Evolutionary conservation across 2,329 filamentous ascomycete species (phyloP).

Genomic region (Nothomitra cinnamomea): DNA sequence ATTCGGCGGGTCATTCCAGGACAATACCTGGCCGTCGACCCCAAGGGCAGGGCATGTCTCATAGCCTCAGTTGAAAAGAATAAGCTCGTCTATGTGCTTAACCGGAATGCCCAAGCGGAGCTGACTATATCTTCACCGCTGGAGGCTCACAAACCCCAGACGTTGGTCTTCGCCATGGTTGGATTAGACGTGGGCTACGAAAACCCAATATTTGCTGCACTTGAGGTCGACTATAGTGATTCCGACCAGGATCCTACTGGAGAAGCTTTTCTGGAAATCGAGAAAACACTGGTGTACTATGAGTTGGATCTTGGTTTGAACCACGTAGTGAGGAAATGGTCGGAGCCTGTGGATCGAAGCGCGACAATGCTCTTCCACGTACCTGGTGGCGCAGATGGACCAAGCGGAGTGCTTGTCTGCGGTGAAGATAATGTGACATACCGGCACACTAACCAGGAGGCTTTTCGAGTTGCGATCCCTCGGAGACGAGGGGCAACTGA

Average conservation of each 20-base stretch:
- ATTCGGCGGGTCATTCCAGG: slow-evolving; percentile 85
- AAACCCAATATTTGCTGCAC: slow-evolving; percentile 86
- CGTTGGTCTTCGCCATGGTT: slow-evolving; percentile 73
- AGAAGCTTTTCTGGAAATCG: slow-evolving; percentile 60
- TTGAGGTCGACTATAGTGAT: slow-evolving; percentile 88
- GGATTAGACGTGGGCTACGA: slow-evolving; percentile 92
- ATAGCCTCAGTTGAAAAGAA: slow-evolving; percentile 96
- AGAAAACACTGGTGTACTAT: slow-evolving; percentile 91
- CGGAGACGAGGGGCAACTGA: slow-evolving; percentile 75
- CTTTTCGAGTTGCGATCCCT: slow-evolving; percentile 78
- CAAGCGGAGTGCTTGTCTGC: slow-evolving; percentile 88
- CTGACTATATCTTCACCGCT: slow-evolving; percentile 93
- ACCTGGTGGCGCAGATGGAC: slow-evolving; percentile 81
- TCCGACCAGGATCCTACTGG: slow-evolving; percentile 82
- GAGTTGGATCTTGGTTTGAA: slow-evolving; percentile 93
- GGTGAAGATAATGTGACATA: slow-evolving; percentile 92
- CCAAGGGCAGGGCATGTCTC: slow-evolving; percentile 86
- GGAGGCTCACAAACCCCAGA: slow-evolving; percentile 86
- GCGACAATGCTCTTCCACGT: slow-evolving; percentile 88
- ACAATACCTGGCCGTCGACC: slow-evolving; percentile 89
- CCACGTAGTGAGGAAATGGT: slow-evolving; percentile 93
- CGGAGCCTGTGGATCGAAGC: slow-evolving; percentile 78
- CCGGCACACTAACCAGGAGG: slow-evolving; percentile 85
- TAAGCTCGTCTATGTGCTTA: slow-evolving; percentile 96
- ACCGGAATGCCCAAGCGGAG: slow-evolving; percentile 84